These are phyloP conservation scores for Paramarasmius palmivorus DNA, from an alignment of 1,284 basidiomycete species.

Conservation along the genomic window DNA sequence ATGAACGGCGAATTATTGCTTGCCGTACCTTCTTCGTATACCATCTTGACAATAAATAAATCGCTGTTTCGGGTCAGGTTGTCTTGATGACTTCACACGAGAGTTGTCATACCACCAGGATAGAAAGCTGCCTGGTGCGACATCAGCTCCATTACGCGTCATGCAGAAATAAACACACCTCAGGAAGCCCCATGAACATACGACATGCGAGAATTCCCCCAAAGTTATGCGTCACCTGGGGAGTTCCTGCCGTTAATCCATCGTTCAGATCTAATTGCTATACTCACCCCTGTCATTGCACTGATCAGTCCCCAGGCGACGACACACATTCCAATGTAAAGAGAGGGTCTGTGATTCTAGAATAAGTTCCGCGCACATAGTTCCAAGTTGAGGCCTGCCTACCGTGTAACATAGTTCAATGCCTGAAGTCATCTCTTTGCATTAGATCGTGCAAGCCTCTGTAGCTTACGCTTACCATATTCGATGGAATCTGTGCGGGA, in stretches of 20 bases:
- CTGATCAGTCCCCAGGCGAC: slow-evolving; percentile 65
- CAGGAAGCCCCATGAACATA: slow-evolving; percentile 63
- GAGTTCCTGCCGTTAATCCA: not conserved
- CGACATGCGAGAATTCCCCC: slow-evolving; percentile 57
- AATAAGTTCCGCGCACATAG: not conserved
- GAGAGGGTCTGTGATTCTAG: slow-evolving; percentile 49
- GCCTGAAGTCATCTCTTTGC: too few relatives aligned
- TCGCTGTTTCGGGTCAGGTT: slow-evolving; percentile 32
- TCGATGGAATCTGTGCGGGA: slow-evolving; percentile 65
- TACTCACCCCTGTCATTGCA: slow-evolving; percentile 55
- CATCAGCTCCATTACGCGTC: not conserved
- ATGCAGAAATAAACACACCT: slow-evolving; percentile 30
- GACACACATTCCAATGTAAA: slow-evolving; percentile 62
- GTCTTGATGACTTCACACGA: not conserved
- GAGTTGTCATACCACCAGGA: slow-evolving; percentile 39
- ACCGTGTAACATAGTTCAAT: too few relatives aligned
- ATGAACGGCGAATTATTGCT: not conserved
- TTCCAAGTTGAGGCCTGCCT: not conserved
- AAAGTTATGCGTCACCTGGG: slow-evolving; percentile 54
- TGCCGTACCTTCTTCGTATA: slow-evolving; percentile 57
- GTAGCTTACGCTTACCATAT: slow-evolving; percentile 46
- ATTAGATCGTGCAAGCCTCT: not conserved
- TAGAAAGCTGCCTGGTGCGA: slow-evolving; percentile 56
- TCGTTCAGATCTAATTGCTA: not conserved
- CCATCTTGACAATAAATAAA: slow-evolving; percentile 64